These are phyloP conservation scores for Penicillium sp. DNA, from an alignment of 2,329 filamentous ascomycete genomes.

Conservation along the genomic window DNA sequence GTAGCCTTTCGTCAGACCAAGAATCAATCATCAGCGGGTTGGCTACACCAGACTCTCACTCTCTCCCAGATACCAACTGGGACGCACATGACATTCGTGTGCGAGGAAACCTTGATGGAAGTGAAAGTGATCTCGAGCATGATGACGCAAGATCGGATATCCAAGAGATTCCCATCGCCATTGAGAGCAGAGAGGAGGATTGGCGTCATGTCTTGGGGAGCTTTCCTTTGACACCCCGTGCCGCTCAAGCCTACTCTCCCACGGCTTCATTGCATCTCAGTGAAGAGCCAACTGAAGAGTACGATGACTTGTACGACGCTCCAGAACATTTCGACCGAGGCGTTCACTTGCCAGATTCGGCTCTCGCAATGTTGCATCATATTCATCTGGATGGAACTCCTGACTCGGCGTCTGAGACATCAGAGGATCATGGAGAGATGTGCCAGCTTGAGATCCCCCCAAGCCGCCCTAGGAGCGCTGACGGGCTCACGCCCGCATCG, in stretches of 20 bases:
- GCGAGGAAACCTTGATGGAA: slow-evolving; percentile 33
- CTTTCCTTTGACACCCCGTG: slow-evolving; percentile 42
- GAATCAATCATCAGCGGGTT: slow-evolving; percentile 81
- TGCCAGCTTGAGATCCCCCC: slow-evolving; percentile 59
- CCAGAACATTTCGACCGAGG: slow-evolving; percentile 48
- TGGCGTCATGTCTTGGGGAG: slow-evolving; percentile 58
- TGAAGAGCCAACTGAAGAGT: slow-evolving; percentile 23
- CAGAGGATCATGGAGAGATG: slow-evolving; percentile 61
- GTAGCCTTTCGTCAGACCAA: slow-evolving; percentile 85
- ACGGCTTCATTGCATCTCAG: slow-evolving; percentile 15
- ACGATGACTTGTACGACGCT: slow-evolving; percentile 26
- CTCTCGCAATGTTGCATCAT: slow-evolving; percentile 77
- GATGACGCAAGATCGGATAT: slow-evolving; percentile 29
- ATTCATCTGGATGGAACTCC: slow-evolving; percentile 59
- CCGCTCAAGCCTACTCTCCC: slow-evolving; percentile 22
- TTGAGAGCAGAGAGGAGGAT: slow-evolving; percentile 48
- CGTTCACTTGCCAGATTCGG: slow-evolving; percentile 74
- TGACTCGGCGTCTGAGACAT: slow-evolving; percentile 42
- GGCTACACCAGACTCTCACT: slow-evolving; percentile 72
- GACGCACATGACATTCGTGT: slow-evolving; percentile 40
- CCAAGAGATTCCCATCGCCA: slow-evolving; percentile 37
- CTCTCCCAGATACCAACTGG: slow-evolving; percentile 64
- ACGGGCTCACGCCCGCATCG: slow-evolving; percentile 53
- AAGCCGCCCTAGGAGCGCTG: slow-evolving; percentile 47
- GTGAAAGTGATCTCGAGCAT: slow-evolving; percentile 27